Evolutionary conservation across 768 basidiomycete species (phyloP), one percentile per base, ranked within the genome.

Genomic region (Phallus indusiatus): DNA sequence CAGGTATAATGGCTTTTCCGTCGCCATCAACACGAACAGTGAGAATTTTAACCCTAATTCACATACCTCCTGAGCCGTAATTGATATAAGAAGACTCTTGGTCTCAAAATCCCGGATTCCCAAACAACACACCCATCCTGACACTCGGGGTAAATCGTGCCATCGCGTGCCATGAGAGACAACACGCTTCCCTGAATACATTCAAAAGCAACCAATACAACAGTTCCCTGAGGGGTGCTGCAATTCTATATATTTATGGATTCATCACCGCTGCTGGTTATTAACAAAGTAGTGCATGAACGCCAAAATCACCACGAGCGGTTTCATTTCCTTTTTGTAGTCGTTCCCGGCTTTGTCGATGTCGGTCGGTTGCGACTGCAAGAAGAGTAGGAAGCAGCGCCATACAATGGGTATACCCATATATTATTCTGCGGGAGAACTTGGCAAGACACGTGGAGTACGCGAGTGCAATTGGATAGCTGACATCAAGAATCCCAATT

Each of bases 81-180:
- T 86, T 0, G 85, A 91, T 53, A 95, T 76, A 24, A 98, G 84
- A 37, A 90, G 75, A 0, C 92, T 91, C 63, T 83, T 85, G 0
- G 94, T 95, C 68, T 94, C 93, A 9, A 96, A 72, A 69, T 97
- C 94, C 72, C 90, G 82, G 5, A 95, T 95, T 63, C n/a, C n/a
- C n/a, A n/a, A n/a, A 88, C 87, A 65, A 97, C 90, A 64, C 88
- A 85, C 2, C 95, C 95, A 63, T 92, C 93, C 71, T 98, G 95
- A 65, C 94, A 89, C 0, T 93, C 94, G 8, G 90, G 94, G 66
- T 87, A 96, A 20, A 97, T 77, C 1, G 90, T 89, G 18, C 90
- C 90, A 20, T 85, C 86, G 36, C 78, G 77, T 0, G 81, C 80
- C 1, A 83, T 82, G 24, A 98, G 76, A 0, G 91, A 82, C n/a